A percentile compares a stretch with the other conserved stretches of the same genome.
These are phyloP conservation scores for Clarireedia paspali DNA, from an alignment of 2,329 filamentous ascomycete species.

Conservation along the genomic window DNA sequence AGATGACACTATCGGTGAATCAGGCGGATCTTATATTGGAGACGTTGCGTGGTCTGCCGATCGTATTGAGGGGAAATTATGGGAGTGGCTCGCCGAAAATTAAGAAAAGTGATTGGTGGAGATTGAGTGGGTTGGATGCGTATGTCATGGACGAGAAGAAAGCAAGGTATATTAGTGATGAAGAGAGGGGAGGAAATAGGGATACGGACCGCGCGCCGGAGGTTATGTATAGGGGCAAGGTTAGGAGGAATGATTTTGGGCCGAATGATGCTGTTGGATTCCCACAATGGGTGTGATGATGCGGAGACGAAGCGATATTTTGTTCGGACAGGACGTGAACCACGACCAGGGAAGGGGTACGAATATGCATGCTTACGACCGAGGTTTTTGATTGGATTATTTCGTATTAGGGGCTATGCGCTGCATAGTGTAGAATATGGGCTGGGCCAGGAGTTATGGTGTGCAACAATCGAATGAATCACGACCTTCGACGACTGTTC, in stretches of 20 bases:
- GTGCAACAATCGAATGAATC: no score
- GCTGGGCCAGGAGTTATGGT: no score
- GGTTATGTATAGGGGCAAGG: not conserved
- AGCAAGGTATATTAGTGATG: not conserved
- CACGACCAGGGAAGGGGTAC: no score
- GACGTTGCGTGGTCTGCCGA: constrained; percentile 1
- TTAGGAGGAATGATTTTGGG: not conserved
- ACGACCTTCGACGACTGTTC: no score
- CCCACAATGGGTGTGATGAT: no score
- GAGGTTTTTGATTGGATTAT: no score
- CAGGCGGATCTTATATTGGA: constrained; percentile 6
- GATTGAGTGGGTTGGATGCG: not conserved
- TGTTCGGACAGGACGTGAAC: no score
- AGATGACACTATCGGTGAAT: not conserved
- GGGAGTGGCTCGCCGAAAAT: not conserved
- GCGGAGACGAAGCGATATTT: no score
- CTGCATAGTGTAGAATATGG: no score
- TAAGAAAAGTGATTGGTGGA: constrained; percentile 1
- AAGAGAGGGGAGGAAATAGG: not conserved
- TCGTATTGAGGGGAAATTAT: not conserved
- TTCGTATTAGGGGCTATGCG: no score
- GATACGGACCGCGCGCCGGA: not conserved
- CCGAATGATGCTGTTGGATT: no score
- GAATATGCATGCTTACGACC: no score
- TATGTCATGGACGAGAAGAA: not conserved